Conservation (phyloP, 768 basidiomycete species). For the Tricholoma sp. region DNA sequence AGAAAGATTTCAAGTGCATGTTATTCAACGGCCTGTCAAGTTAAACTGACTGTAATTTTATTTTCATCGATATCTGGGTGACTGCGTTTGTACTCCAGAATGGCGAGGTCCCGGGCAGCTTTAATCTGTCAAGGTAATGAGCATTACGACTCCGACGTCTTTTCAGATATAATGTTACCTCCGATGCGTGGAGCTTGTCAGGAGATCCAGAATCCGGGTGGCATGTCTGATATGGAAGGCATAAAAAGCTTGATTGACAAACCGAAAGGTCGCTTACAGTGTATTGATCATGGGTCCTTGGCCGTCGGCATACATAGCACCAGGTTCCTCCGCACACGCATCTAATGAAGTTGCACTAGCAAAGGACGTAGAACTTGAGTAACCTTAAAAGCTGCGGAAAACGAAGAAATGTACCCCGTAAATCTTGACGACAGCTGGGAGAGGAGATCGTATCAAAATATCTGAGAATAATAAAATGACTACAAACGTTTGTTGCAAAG, state of each 20-base stretch:
- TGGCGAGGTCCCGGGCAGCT: background rate
- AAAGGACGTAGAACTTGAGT: background rate
- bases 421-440: background rate
- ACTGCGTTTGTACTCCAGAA: background rate
- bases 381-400: background rate
- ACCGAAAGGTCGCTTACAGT: background rate
- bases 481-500: background rate
- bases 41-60: background rate
- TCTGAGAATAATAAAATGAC: background rate
- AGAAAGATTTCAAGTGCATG: background rate
- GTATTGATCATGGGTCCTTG: conserved; percentile 10
- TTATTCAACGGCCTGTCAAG: background rate
- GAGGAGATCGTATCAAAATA: background rate
- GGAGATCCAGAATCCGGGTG: background rate
- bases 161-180: background rate
- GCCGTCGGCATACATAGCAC: background rate
- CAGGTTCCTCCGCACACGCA: background rate
- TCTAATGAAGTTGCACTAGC: background rate
- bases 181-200: background rate
- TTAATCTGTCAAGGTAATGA: background rate
- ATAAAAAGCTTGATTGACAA: background rate
- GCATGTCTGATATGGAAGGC: background rate
- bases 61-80: background rate
- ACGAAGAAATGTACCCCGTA: background rate
- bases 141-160: background rate